Conservation (phyloP, 352 stramenopile genomes). For the Globisporangium takayamanum region DNA sequence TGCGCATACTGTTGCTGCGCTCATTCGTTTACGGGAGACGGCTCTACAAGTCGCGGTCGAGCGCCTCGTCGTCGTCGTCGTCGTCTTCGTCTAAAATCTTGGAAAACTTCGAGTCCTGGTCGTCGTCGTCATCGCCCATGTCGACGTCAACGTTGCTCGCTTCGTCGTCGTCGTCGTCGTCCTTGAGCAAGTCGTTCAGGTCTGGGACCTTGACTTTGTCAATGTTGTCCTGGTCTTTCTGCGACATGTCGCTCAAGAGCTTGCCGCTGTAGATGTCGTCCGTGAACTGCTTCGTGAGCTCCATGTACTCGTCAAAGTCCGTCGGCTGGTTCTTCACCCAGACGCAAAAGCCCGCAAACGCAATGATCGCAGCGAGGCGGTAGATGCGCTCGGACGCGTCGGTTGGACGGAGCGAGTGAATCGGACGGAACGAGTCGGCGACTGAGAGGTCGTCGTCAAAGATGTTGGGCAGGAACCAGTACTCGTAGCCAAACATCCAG, state of each 20-base stretch:
- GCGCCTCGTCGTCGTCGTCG: conserved; percentile 44
- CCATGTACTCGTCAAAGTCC: conserved; percentile 99
- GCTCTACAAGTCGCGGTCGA: conserved; percentile 66
- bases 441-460: conserved; percentile 98
- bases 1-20: too few species aligned
- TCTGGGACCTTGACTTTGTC: conserved; percentile 92
- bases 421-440: conserved; percentile 96
- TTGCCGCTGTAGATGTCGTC: conserved; percentile 99
- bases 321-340: conserved; percentile 98
- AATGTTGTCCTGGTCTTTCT: conserved; percentile 97
- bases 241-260: conserved; percentile 96
- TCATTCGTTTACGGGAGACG: not conserved
- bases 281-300: conserved; percentile 98
- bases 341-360: conserved; percentile 94
- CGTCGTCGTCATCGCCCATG: conserved; percentile 53
- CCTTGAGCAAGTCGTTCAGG: conserved; percentile 79
- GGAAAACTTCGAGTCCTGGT: conserved; percentile 66
- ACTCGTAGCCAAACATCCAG: conserved; percentile 95
- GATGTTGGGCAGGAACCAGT: conserved; percentile 98
- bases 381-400: conserved; percentile 93
- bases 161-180: conserved; percentile 60
- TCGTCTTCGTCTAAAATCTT: conserved; percentile 67
- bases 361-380: conserved; percentile 87
- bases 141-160: conserved; percentile 60
- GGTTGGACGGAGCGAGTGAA: conserved; percentile 87